These are phyloP conservation scores for Fallopia convolvulus DNA, from an alignment of 148 eudicot species.

Conservation along the genomic window DNA sequence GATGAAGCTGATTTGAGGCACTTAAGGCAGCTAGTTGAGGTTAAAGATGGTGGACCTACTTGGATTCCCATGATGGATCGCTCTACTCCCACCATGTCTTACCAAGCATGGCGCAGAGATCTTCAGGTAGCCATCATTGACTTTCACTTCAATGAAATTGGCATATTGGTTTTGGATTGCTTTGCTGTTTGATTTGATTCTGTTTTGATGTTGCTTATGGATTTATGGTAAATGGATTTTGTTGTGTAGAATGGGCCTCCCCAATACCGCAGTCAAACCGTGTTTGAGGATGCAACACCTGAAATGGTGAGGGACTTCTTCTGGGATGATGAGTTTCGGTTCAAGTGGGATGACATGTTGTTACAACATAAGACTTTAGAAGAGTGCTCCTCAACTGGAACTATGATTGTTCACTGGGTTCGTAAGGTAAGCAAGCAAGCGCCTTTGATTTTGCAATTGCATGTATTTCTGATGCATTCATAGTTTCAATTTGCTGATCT, in stretches of 20 bases:
- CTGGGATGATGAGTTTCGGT: constrained; percentile 90
- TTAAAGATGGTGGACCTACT: constrained; percentile 81
- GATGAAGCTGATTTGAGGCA: constrained; percentile 51
- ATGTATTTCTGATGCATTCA: not conserved
- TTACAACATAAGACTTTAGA: constrained; percentile 50
- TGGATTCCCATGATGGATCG: constrained; percentile 94
- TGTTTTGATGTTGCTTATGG: not conserved
- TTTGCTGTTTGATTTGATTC: not conserved
- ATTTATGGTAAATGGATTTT: not conserved
- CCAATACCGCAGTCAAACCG: constrained; percentile 84
- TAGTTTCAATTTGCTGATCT: not conserved
- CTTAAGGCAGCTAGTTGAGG: constrained; percentile 66
- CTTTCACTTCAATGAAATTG: not conserved
- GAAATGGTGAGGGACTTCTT: constrained; percentile 93
- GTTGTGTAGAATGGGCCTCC: constrained; percentile 76
- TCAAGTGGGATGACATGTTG: constrained; percentile 93
- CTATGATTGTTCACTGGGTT: constrained; percentile 86
- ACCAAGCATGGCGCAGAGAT: constrained; percentile 95
- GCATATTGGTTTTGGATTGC: not conserved
- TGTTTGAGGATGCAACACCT: constrained; percentile 94
- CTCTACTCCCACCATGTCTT: constrained; percentile 62
- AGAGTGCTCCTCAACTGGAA: constrained; percentile 65
- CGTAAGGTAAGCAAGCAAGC: constrained; percentile 52
- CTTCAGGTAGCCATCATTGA: constrained; percentile 34
- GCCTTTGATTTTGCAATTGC: not conserved